Evolutionary conservation across 257 asterid species (phyloP), one percentile per base, ranked within the genome.

Genomic region (Mitragyna speciosa): DNA sequence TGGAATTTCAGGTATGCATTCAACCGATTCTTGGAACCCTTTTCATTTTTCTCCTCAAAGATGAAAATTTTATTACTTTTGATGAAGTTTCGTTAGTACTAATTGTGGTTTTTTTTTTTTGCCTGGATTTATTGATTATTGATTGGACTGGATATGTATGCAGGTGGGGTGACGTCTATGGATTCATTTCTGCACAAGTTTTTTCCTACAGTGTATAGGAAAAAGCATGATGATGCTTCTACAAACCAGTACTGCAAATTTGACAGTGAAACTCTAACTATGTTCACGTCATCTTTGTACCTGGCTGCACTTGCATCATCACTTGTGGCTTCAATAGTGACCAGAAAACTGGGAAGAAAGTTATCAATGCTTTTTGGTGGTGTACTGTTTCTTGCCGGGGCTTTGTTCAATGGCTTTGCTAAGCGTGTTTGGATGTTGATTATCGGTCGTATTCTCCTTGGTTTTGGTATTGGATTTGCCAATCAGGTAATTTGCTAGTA

Each of bases 161-260:
- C 82, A 94, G 98, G 98, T 61, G 98, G 98, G 10, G 97, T 94
- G 80, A 94, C 97, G 73, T 81, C 98, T 3, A 94, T 91, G 97
- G 95, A 93, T 68, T 74, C 96, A 4, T 94, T 94, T 81, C 22
- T 94, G 92, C 47, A 78, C 76, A 82, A 87, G 73, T 94, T 94
- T 71, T 94, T 94, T 43, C 97, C 92, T 0, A 39, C 85, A 2
- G 98, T 94, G 0, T 92, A n/a, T 71, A 73, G 56, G 69, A 90
- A 91, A 64, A 86, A 91, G 79, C 36, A 81, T 28, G 88, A 82
- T 5, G 92, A 87, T 4, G 58, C 76, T 0, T 86, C 94, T 22
- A 86, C 90, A 6, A 92, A 89, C 33, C 97, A 94, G 87, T 94
- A 94, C 87, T 94, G 98, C 70, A 94, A 88, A 84, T 94, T 94